A percentile compares a stretch with the other conserved stretches of the same genome.
These are phyloP conservation scores for Colletotrichum phormii DNA, from an alignment of 2,329 filamentous ascomycete genomes.

Conservation along the genomic window DNA sequence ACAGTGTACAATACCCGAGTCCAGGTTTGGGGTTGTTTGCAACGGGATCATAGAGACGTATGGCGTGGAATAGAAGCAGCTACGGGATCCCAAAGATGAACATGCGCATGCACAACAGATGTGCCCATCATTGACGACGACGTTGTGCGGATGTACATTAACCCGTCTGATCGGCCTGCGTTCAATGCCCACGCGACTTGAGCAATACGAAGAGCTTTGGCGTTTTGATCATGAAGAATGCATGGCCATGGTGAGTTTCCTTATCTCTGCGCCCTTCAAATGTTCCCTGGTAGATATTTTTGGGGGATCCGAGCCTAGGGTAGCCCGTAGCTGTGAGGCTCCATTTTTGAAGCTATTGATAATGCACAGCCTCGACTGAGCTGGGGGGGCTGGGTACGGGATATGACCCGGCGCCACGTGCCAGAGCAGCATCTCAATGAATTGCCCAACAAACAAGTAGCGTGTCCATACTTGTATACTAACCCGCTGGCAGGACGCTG, in stretches of 20 bases:
- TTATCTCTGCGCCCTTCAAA: neutral
- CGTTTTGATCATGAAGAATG: neutral
- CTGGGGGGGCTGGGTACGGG: slow-evolving; percentile 1
- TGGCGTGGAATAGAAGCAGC: slow-evolving; percentile 19
- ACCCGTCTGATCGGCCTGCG: neutral
- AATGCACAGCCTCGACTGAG: slow-evolving; percentile 25
- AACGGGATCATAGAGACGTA: slow-evolving; percentile 20
- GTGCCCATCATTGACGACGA: neutral
- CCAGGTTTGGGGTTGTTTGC: slow-evolving; percentile 35
- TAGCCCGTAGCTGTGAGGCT: neutral
- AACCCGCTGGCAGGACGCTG: neutral
- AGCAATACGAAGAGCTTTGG: neutral
- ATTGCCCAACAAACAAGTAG: neutral
- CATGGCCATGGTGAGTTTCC: neutral
- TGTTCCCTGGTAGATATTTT: neutral
- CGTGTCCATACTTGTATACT: neutral
- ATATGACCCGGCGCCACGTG: slow-evolving; percentile 24
- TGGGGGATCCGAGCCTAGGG: neutral
- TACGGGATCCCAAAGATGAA: neutral
- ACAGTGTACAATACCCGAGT: slow-evolving; percentile 37
- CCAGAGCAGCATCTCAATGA: neutral
- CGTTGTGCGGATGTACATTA: neutral
- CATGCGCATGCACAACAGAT: neutral
- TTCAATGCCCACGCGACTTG: no score
- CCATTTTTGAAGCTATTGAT: slow-evolving; percentile 30